phyloP scores from a whole-genome alignment of 257 asterid species.

The Solanum commersonii region DNA sequence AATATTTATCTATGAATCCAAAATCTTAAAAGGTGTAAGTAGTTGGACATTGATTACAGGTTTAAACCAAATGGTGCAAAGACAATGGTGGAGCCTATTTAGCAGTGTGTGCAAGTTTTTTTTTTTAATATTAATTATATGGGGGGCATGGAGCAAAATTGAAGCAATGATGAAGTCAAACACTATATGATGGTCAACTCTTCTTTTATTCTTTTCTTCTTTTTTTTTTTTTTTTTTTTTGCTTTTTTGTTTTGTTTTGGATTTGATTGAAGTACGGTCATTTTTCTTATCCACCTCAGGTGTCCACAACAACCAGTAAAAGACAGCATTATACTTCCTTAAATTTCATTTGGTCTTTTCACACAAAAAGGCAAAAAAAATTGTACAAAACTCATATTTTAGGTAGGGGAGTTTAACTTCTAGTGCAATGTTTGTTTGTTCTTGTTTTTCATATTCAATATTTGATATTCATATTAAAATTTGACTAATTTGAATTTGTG shows the following conservation, averaged over 20 bases:
- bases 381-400: neutral
- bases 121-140: neutral
- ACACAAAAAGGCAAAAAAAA: neutral
- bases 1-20: neutral
- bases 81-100: neutral
- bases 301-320: neutral
- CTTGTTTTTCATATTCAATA: too few relatives aligned
- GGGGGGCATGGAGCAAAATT: neutral
- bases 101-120: neutral
- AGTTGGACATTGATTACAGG: neutral
- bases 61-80: neutral
- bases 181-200: constrained; percentile 7
- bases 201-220: neutral
- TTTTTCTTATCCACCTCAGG: neutral
- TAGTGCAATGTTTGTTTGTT: neutral
- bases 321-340: neutral
- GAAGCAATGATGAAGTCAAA: constrained; percentile 7
- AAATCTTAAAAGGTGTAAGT: neutral
- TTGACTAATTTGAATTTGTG: neutral
- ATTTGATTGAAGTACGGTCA: neutral
- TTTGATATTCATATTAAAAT: too few relatives aligned
- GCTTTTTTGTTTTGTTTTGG: neutral
- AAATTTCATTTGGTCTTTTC: neutral
- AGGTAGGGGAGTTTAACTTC: neutral
- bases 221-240: neutral